Base-by-base conservation (phyloP, 2,329 filamentous ascomycete genomes). In the Talaromyces verruculosus region DNA sequence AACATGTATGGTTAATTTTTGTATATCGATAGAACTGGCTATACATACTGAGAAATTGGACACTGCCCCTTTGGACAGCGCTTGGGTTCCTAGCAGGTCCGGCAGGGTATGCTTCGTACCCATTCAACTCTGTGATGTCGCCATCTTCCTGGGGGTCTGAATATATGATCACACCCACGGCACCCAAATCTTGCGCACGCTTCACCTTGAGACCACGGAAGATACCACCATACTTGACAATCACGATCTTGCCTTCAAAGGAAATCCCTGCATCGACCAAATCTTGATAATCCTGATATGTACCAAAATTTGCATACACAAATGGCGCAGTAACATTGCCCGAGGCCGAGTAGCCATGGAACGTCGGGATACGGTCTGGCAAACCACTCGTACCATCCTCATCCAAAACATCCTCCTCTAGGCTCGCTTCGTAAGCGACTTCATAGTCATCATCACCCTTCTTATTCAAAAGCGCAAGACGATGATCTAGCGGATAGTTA, bases 151-250 rank as follows among this genome's bases (percentile, higher is more conserved):
- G 92, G 1, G 94, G 94, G 75, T 98, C 94, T 53, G 85, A 89
- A 79, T 94, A 98, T 58, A 97, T 86, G 59, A 97, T 81, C 13
- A 87, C 84, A n/a, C 93, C 94, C 53, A 95, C 82, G 87, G 95
- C 94, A 41, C 93, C 94, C 19, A 96, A 83, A 71, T 97, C 92
- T 77, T 96, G 91, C 1, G 94, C 94, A 61, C 93, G 87, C 83
- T 96, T 97, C 65, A 97, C 88, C 78, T 97, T 98, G 68, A 98
- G 84, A 0, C 93, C 94, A 63, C 94, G 87, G 82, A 97, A 97
- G 68, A 94, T 88, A 55, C 86, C 84, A 17, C 94, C 94, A 75
- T 98, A 97, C 73, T 91, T 93, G 51, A 87, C 89, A 68, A 98
- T 82, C 1, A 91, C 93, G 70, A 98, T 94, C 79, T 96, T 96